These are phyloP conservation scores for Bipolaris sorokiniana DNA, from an alignment of 2,329 filamentous ascomycete genomes.

Conservation along the genomic window DNA sequence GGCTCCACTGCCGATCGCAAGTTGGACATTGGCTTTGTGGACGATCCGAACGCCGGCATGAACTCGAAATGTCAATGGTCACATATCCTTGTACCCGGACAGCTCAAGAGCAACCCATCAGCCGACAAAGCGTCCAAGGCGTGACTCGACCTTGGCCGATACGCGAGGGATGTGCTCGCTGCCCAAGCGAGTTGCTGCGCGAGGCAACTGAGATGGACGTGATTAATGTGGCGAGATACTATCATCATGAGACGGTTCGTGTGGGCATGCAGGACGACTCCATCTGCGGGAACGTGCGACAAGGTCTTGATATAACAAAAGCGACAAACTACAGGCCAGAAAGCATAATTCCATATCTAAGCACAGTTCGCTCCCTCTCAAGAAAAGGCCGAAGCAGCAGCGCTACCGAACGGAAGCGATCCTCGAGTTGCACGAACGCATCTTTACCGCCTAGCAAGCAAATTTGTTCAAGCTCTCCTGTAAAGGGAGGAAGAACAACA, in stretches of 20 bases:
- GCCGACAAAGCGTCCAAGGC: too few species aligned
- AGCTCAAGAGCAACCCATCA: too few species aligned
- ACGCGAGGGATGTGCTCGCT: neutral
- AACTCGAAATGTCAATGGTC: slow-evolving; percentile 11
- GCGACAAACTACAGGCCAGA: slow-evolving; percentile 1
- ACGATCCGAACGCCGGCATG: slow-evolving; percentile 24
- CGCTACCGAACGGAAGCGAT: slow-evolving; percentile 14
- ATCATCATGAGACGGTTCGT: slow-evolving; percentile 52
- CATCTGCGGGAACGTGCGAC: neutral
- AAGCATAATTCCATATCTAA: slow-evolving; percentile 15
- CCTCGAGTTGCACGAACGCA: slow-evolving; percentile 34
- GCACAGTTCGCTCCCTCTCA: slow-evolving; percentile 5
- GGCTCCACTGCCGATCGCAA: slow-evolving; percentile 32
- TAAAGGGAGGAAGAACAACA: slow-evolving; percentile 7
- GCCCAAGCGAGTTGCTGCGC: neutral
- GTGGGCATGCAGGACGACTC: slow-evolving; percentile 1
- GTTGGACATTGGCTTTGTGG: slow-evolving; percentile 34
- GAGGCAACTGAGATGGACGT: slow-evolving; percentile 48
- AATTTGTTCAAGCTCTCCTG: slow-evolving; percentile 14
- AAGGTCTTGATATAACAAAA: slow-evolving; percentile 5
- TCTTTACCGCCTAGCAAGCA: slow-evolving; percentile 17
- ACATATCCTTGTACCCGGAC: too few species aligned
- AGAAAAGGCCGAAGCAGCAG: slow-evolving; percentile 8
- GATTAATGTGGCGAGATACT: slow-evolving; percentile 52
- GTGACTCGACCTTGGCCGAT: too few species aligned